Percentiles rank a stretch among this genome's conserved stretches.
phyloP scores from a whole-genome alignment of 495 filamentous ascomycete genomes.

The Xylaria grammica region DNA sequence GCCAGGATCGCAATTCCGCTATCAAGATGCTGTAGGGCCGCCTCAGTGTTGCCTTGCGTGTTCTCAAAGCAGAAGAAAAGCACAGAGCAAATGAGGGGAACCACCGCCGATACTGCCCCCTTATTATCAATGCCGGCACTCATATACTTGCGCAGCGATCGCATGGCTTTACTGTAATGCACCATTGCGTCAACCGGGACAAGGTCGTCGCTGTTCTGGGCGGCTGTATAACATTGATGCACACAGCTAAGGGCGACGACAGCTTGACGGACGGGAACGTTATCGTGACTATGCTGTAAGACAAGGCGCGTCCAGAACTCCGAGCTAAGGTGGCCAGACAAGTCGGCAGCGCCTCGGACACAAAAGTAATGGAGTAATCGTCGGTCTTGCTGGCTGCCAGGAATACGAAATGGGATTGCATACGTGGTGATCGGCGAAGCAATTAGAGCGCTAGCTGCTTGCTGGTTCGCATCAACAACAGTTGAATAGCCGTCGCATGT shows the following conservation, averaged over 20 bases:
- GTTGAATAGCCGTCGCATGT: slow-evolving; percentile 14
- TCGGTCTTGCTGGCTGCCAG: slow-evolving; percentile 37
- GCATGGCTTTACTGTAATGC: slow-evolving; percentile 24
- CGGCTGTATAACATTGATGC: slow-evolving; percentile 28
- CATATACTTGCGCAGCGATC: slow-evolving; percentile 20
- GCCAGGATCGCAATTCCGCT: slow-evolving; percentile 33
- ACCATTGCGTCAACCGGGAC: neutral
- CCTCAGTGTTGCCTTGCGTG: slow-evolving; percentile 31
- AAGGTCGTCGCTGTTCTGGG: neutral
- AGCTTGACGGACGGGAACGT: slow-evolving; percentile 49
- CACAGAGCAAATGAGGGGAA: slow-evolving; percentile 39
- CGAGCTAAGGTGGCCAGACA: slow-evolving; percentile 48
- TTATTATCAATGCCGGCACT: slow-evolving; percentile 7
- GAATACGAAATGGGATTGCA: slow-evolving; percentile 42
- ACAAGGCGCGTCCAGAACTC: slow-evolving; percentile 49
- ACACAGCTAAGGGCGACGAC: slow-evolving; percentile 46
- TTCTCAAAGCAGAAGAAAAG: slow-evolving; percentile 42
- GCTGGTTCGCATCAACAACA: neutral
- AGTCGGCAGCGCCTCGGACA: slow-evolving; percentile 34
- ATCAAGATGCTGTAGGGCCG: slow-evolving; percentile 38
- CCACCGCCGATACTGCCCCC: slow-evolving; percentile 28
- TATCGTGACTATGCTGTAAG: slow-evolving; percentile 42
- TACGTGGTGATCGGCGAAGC: slow-evolving; percentile 32
- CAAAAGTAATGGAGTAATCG: slow-evolving; percentile 48
- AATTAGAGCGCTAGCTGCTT: neutral